Percentiles rank a stretch among this genome's conserved stretches.
Evolutionary conservation across 805 yeast species (phyloP).

Genomic region (Candida taoyuanica): DNA sequence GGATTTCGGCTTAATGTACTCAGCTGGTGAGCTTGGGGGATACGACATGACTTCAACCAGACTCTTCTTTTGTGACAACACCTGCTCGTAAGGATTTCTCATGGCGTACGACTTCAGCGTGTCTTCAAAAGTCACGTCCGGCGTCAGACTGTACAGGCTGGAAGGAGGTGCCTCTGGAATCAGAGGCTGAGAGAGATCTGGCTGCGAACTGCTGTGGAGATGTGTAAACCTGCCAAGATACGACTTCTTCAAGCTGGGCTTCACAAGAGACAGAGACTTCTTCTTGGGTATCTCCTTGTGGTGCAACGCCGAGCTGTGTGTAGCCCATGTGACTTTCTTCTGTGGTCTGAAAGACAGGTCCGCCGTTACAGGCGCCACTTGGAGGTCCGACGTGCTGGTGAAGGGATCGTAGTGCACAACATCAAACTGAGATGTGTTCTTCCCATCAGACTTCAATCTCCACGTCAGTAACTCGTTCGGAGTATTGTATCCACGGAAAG

Average conservation of each 20-base stretch:
- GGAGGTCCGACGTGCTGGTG: no score
- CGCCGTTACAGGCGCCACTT: conserved; percentile 8
- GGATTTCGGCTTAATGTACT: not conserved
- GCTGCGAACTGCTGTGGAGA: not conserved
- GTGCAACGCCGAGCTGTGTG: not conserved
- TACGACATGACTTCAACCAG: no score
- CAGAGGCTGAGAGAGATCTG: conserved; percentile 1
- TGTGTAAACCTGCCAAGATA: not conserved
- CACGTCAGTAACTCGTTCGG: no score
- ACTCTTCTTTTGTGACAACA: no score
- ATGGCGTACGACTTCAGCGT: no score
- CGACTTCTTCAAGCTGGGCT: conserved; percentile 6
- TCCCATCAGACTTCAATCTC: no score
- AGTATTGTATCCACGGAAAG: conserved; percentile 6
- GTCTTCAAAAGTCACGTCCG: conserved; percentile 15
- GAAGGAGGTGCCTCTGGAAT: conserved; percentile 17
- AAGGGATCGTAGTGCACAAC: conserved; percentile 10
- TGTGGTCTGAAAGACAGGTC: conserved; percentile 2
- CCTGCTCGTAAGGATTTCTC: no score
- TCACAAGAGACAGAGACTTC: not conserved
- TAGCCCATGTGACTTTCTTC: conserved; percentile 9
- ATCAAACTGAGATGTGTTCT: no score
- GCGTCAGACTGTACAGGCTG: conserved; percentile 25
- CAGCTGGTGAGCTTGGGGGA: not conserved
- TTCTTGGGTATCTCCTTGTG: not conserved